phyloP scores from a whole-genome alignment of 2,329 filamentous ascomycete species.

The Parasarocladium wereldwijsianum region DNA sequence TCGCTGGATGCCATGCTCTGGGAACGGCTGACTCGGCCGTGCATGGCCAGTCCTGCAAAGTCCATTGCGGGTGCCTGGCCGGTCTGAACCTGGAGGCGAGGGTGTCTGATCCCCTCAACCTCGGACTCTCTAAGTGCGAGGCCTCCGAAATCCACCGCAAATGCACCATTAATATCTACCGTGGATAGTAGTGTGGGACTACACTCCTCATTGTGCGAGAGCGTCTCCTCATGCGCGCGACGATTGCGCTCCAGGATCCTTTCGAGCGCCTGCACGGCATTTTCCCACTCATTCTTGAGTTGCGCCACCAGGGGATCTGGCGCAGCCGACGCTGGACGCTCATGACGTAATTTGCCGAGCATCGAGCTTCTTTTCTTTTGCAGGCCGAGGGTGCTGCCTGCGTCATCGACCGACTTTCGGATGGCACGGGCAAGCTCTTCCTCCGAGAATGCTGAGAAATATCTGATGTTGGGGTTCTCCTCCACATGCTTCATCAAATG shows the following conservation, averaged over 20 bases:
- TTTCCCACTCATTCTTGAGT: slow-evolving; percentile 24
- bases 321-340: slow-evolving; percentile 12
- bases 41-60: slow-evolving; percentile 5
- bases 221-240: slow-evolving; percentile 12
- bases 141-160: slow-evolving; percentile 17
- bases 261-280: slow-evolving; percentile 17
- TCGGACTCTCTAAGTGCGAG: slow-evolving; percentile 18
- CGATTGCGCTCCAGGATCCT: slow-evolving; percentile 21
- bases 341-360: slow-evolving; percentile 18
- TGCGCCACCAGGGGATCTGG: slow-evolving; percentile 20
- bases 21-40: slow-evolving; percentile 10
- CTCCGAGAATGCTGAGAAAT: slow-evolving; percentile 26
- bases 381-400: slow-evolving; percentile 9
- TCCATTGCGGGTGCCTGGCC: background rate
- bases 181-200: no score
- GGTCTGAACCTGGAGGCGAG: background rate
- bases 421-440: slow-evolving; percentile 20
- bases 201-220: slow-evolving; percentile 9
- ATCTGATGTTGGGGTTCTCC: slow-evolving; percentile 25
- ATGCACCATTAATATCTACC: slow-evolving; percentile 2
- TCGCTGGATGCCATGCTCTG: slow-evolving; percentile 21
- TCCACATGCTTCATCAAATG: slow-evolving; percentile 30
- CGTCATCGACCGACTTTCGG: slow-evolving; percentile 18
- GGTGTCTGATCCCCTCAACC: slow-evolving; percentile 11
- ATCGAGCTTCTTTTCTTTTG: slow-evolving; percentile 18